Percentiles rank a stretch among this genome's conserved stretches.
Conservation (phyloP, 371 early-diverging fungal genomes). For the Mucor ambiguus region DNA sequence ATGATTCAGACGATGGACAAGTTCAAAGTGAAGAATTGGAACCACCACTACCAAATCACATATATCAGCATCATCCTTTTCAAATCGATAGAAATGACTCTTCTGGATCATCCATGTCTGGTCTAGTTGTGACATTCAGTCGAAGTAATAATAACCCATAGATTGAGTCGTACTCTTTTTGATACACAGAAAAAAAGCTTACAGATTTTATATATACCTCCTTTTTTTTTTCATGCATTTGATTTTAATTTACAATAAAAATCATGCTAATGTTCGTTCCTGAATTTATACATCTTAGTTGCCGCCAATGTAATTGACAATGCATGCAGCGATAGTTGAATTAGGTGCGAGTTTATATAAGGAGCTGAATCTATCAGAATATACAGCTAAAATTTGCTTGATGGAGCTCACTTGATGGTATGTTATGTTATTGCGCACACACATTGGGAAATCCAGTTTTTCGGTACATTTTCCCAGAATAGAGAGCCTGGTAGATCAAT, state of each 20-base stretch:
- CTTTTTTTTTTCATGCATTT: background rate
- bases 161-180: background rate
- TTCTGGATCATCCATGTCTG: conserved; percentile 19
- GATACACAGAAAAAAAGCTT: background rate
- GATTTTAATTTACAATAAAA: background rate
- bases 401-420: no score
- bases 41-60: background rate
- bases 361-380: no score
- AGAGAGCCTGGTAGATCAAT: no score
- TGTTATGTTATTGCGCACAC: no score
- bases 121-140: conserved; percentile 19
- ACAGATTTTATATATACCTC: background rate
- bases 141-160: background rate
- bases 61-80: background rate
- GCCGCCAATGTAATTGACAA: background rate
- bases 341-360: no score
- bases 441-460: no score
- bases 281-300: background rate
- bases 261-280: background rate
- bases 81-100: conserved; percentile 12
- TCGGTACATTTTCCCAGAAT: no score
- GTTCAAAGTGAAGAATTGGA: background rate
- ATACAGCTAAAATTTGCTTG: no score
- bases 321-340: no score
- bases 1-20: background rate